Conservation (phyloP, 176 grass and related monocot species). For the Triticum urartu region DNA sequence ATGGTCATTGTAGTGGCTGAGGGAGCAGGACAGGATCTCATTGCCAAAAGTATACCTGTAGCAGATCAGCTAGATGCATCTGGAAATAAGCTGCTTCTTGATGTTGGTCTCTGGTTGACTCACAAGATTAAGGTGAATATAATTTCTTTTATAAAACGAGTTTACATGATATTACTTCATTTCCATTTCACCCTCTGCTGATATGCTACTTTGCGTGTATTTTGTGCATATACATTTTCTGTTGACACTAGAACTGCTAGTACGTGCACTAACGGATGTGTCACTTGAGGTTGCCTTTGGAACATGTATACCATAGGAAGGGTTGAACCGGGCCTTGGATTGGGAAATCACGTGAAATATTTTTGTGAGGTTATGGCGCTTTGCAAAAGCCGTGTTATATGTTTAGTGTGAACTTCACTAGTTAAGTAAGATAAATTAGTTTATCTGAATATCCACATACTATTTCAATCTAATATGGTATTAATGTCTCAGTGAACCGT, state of each 20-base stretch:
- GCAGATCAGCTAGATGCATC: conserved; percentile 76
- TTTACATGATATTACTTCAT: background rate
- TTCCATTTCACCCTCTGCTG: too few species aligned
- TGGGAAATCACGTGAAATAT: too few species aligned
- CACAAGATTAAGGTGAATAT: conserved; percentile 83
- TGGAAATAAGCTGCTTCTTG: conserved; percentile 93
- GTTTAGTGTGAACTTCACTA: too few species aligned
- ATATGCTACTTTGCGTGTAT: background rate
- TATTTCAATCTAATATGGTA: too few species aligned
- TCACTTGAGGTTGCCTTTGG: background rate
- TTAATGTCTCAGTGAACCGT: too few species aligned
- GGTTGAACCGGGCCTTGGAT: too few species aligned
- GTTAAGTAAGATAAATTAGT: too few species aligned
- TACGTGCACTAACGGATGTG: background rate
- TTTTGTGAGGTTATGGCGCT: too few species aligned
- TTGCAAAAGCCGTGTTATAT: too few species aligned
- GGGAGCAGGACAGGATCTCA: conserved; percentile 89
- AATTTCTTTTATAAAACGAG: background rate
- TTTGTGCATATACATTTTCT: background rate
- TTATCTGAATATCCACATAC: too few species aligned
- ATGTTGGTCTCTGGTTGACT: conserved; percentile 96
- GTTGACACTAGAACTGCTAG: background rate
- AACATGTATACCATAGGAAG: background rate
- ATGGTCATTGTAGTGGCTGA: conserved; percentile 97
- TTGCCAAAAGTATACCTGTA: conserved; percentile 70